Conservation (phyloP, 1,284 basidiomycete genomes). For the Sporisorium scitamineum region DNA sequence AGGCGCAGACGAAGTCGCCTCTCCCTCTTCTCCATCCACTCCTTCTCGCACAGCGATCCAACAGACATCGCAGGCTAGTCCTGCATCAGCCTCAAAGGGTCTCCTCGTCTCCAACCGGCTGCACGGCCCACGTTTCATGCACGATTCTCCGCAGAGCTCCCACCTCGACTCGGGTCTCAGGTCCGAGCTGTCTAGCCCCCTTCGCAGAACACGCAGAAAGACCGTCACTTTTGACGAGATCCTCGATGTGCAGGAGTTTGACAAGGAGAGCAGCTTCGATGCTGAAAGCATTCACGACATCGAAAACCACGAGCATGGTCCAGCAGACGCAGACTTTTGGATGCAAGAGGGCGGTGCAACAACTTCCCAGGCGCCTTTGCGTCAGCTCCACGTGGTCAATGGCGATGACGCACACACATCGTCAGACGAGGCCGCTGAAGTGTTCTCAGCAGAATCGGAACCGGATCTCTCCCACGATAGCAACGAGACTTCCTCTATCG, state of each 20-base stretch:
- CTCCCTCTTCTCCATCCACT: slow-evolving; percentile 13
- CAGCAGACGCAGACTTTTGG: slow-evolving; percentile 38
- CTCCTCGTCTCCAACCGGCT: slow-evolving; percentile 83
- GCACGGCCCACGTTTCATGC: slow-evolving; percentile 76
- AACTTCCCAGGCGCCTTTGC: not conserved
- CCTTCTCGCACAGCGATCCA: slow-evolving; percentile 9
- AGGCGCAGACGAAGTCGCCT: slow-evolving; percentile 44
- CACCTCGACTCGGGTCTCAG: not conserved
- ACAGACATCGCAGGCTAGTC: slow-evolving; percentile 1
- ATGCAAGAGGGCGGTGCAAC: slow-evolving; percentile 4
- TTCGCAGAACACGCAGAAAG: slow-evolving; percentile 55
- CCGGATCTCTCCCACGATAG: slow-evolving; percentile 50
- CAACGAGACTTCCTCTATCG: slow-evolving; percentile 51
- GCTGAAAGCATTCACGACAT: slow-evolving; percentile 42
- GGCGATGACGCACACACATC: slow-evolving; percentile 5
- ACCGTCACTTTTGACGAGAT: slow-evolving; percentile 87
- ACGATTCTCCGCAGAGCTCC: slow-evolving; percentile 19
- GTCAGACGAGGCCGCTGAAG: slow-evolving; percentile 20
- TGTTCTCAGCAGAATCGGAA: slow-evolving; percentile 32
- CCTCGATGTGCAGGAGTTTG: slow-evolving; percentile 83
- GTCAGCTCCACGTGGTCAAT: slow-evolving; percentile 48
- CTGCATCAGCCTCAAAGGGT: slow-evolving; percentile 72
- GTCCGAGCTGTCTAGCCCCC: slow-evolving; percentile 7
- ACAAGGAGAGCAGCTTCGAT: slow-evolving; percentile 64
- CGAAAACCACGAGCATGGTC: slow-evolving; percentile 12